phyloP scores from a whole-genome alignment of 2,329 filamentous ascomycete genomes.

The Penicillium glabrum region DNA sequence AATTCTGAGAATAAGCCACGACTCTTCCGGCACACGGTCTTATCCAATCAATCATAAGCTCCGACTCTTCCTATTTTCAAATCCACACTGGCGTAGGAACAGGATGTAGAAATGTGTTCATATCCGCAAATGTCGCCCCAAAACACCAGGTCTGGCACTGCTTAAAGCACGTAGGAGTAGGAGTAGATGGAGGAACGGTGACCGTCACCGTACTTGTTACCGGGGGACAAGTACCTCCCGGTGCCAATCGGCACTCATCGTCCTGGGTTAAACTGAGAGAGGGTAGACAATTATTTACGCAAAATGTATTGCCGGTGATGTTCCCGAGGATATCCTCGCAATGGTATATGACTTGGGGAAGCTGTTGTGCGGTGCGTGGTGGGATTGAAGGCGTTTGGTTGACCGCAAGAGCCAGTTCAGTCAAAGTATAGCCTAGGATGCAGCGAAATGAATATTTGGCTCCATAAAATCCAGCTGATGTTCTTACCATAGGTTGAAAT shows the following conservation, averaged over 20 bases:
- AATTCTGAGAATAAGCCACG: neutral
- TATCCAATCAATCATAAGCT: neutral
- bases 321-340: constrained; percentile 13
- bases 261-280: constrained; percentile 1
- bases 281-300: constrained; percentile 9
- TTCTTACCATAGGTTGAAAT: constrained; percentile 11
- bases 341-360: constrained; percentile 14
- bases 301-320: constrained; percentile 12
- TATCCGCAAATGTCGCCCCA: neutral
- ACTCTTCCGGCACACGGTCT: neutral
- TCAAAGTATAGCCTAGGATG: constrained; percentile 8
- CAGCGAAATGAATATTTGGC: neutral
- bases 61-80: neutral
- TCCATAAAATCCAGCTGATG: neutral
- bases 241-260: constrained; percentile 11
- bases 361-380: constrained; percentile 3
- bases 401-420: constrained; percentile 10
- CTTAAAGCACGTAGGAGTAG: neutral
- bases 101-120: neutral
- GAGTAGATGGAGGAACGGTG: neutral
- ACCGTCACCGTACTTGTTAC: neutral
- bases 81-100: neutral
- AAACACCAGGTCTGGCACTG: constrained; percentile 8
- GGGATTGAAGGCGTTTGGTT: constrained; percentile 15
- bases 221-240: neutral